phyloP scores from a whole-genome alignment of 139 green algal genomes.

The Nannochloris sp. region DNA sequence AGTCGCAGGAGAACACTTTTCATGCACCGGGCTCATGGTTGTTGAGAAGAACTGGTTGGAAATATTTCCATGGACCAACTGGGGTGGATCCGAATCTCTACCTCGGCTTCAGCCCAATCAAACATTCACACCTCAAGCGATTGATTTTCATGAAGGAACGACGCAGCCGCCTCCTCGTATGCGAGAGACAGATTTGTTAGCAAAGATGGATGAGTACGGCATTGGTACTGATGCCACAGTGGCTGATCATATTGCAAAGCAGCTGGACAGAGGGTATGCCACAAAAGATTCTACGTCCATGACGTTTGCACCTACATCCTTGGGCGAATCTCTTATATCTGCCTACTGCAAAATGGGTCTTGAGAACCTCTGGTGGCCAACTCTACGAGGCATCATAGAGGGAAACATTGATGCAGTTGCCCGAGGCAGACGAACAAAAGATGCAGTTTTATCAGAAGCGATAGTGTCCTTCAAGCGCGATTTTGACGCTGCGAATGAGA shows the following conservation, averaged over 20 bases:
- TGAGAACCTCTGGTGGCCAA: constrained; percentile 64
- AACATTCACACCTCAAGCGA: constrained; percentile 65
- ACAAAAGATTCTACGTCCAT: constrained; percentile 56
- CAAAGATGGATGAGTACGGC: constrained; percentile 83
- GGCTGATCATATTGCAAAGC: constrained; percentile 71
- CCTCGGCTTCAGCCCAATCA: constrained; percentile 56
- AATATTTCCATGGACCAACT: constrained; percentile 82
- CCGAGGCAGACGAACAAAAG: constrained; percentile 42
- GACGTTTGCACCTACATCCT: constrained; percentile 64
- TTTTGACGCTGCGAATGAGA: constrained; percentile 37
- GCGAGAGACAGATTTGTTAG: constrained; percentile 82
- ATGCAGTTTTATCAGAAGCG: constrained; percentile 56
- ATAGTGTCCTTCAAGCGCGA: constrained; percentile 50
- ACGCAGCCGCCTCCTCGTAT: constrained; percentile 77
- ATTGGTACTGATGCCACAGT: constrained; percentile 97
- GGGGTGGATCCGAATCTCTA: constrained; percentile 73
- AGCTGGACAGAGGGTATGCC: constrained; percentile 57
- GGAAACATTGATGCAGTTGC: constrained; percentile 68
- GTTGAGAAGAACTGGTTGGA: constrained; percentile 90
- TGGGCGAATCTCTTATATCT: constrained; percentile 76
- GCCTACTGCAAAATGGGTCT: constrained; percentile 77
- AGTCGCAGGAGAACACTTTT: constrained; percentile 40
- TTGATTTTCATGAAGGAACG: constrained; percentile 57
- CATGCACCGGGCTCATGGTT: constrained; percentile 79
- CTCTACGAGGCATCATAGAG: constrained; percentile 77